phyloP scores from a whole-genome alignment of 768 basidiomycete species.

The Panellus pusillus region DNA sequence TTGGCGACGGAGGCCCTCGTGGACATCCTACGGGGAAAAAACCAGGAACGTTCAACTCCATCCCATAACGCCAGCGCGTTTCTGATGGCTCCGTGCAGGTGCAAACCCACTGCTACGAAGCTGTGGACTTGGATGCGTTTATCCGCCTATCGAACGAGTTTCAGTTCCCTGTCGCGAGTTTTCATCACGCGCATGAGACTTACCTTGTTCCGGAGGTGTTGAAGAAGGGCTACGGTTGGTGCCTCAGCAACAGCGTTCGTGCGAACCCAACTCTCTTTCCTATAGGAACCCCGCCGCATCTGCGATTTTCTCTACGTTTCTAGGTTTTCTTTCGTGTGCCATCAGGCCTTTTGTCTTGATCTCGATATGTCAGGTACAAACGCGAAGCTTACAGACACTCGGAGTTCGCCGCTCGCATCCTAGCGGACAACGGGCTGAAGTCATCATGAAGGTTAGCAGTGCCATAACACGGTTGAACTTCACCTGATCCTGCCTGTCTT shows the following conservation, averaged over 20 bases:
- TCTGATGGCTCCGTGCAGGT: slow-evolving; percentile 33
- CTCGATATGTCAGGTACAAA: slow-evolving; percentile 46
- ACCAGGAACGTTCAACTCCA: slow-evolving; percentile 50
- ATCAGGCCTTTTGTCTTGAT: not conserved
- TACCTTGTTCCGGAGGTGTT: slow-evolving; percentile 84
- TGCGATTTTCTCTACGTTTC: slow-evolving; percentile 66
- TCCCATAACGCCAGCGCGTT: slow-evolving; percentile 9
- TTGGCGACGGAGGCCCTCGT: slow-evolving; percentile 75
- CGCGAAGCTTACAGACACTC: slow-evolving; percentile 79
- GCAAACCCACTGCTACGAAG: slow-evolving; percentile 57
- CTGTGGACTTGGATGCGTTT: slow-evolving; percentile 70
- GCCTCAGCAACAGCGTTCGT: not conserved
- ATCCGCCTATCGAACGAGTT: slow-evolving; percentile 68
- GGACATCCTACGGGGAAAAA: slow-evolving; percentile 71
- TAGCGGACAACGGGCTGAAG: slow-evolving; percentile 67
- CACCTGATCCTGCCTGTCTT: not conserved
- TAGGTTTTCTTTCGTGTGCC: slow-evolving; percentile 19
- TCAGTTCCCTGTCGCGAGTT: slow-evolving; percentile 69
- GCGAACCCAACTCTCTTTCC: not conserved
- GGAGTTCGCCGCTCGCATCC: slow-evolving; percentile 71
- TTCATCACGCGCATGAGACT: slow-evolving; percentile 78
- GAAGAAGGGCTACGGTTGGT: slow-evolving; percentile 64
- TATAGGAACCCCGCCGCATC: slow-evolving; percentile 65
- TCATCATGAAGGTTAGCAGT: slow-evolving; percentile 68
- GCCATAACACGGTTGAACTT: not conserved